phyloP scores from a whole-genome alignment of 192 early-diverging fungal genomes.

The Podila verticillata region DNA sequence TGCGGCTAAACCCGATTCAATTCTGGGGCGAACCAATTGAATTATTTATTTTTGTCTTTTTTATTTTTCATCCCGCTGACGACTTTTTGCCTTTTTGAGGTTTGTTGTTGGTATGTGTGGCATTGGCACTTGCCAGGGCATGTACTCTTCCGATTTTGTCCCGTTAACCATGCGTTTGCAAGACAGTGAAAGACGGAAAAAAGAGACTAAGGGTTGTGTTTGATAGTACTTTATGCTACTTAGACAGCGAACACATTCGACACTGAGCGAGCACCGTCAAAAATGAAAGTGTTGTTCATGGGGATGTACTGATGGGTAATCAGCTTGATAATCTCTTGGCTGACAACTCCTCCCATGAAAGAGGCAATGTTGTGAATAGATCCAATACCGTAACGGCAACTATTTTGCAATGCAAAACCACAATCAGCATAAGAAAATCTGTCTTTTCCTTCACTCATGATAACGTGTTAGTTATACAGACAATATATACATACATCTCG shows the following conservation, averaged over 20 bases:
- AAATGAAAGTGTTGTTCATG: conserved; percentile 85
- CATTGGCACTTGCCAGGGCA: not conserved
- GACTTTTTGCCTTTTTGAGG: too few relatives aligned
- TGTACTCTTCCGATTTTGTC: not conserved
- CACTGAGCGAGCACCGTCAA: conserved; percentile 80
- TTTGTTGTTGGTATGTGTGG: not conserved
- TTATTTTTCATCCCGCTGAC: too few relatives aligned
- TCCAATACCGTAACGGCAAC: conserved; percentile 71
- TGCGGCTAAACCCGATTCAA: not conserved
- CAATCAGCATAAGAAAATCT: too few relatives aligned
- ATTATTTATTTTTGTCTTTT: too few relatives aligned
- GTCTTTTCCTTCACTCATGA: not conserved
- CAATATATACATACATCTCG: conserved; percentile 65
- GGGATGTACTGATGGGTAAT: conserved; percentile 96
- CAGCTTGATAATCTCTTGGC: conserved; percentile 96
- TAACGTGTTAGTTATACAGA: too few relatives aligned
- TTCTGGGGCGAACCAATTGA: too few relatives aligned
- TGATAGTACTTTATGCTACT: too few relatives aligned
- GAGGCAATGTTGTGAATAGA: conserved; percentile 89
- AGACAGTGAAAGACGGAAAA: too few relatives aligned
- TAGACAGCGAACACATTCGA: conserved; percentile 56
- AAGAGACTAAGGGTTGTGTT: too few relatives aligned
- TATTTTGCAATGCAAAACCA: conserved; percentile 2
- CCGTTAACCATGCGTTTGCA: not conserved
- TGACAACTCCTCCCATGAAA: conserved; percentile 87